phyloP scores from a whole-genome alignment of 148 eudicot species.

The Oxyria digyna region DNA sequence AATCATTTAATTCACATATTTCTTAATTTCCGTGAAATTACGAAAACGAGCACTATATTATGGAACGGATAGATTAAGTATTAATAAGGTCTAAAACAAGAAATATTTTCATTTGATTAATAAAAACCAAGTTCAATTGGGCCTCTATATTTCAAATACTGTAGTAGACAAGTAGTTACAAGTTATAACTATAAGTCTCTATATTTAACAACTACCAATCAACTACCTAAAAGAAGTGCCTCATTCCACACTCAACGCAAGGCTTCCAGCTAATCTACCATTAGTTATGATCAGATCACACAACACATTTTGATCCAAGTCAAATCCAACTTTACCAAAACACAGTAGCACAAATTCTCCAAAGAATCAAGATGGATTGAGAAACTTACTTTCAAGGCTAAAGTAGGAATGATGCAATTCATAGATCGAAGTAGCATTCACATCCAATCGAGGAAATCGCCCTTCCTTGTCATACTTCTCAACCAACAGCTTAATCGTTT shows the following conservation, averaged over 20 bases:
- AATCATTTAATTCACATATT: too few species aligned
- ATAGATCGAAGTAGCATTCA: slow-evolving; percentile 27
- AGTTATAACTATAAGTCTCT: too few species aligned
- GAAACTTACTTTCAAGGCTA: slow-evolving; percentile 61
- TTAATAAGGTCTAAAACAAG: too few species aligned
- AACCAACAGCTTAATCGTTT: slow-evolving; percentile 52
- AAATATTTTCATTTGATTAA: too few species aligned
- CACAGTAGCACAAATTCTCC: background rate
- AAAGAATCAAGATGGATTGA: background rate
- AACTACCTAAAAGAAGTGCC: background rate
- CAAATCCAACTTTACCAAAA: background rate
- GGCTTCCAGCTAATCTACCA: background rate
- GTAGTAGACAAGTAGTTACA: too few species aligned
- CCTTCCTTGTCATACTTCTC: slow-evolving; percentile 59
- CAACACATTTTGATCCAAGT: background rate
- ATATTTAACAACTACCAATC: background rate
- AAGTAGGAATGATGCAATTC: slow-evolving; percentile 71
- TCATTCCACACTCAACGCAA: background rate
- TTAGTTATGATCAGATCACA: too few species aligned
- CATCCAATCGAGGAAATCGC: slow-evolving; percentile 44
- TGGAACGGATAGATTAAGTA: too few species aligned
- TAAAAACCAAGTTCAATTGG: too few species aligned
- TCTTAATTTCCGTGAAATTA: too few species aligned
- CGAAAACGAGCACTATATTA: too few species aligned
- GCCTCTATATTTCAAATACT: too few species aligned